Evolutionary conservation across 2,329 filamentous ascomycete genomes (phyloP).

Genomic region (Cytospora piceae): DNA sequence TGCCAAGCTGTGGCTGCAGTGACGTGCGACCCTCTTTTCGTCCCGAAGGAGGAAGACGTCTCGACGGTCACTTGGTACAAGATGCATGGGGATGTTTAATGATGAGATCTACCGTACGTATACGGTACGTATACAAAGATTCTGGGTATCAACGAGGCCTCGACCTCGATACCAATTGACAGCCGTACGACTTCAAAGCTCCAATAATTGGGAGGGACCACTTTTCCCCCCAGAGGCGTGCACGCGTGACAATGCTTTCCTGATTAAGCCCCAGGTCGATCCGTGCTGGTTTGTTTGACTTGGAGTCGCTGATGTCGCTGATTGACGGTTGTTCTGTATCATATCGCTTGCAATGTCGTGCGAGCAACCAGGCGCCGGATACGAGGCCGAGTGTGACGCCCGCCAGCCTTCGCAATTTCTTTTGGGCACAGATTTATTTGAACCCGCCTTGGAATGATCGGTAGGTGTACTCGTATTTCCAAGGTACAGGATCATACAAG

Average conservation of each 20-base stretch:
- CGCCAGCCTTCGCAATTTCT: neutral
- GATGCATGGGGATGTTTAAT: neutral
- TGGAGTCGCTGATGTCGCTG: neutral
- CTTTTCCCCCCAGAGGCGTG: slow-evolving; percentile 3
- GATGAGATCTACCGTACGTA: neutral
- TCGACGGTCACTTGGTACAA: slow-evolving; percentile 7
- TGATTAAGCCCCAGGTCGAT: neutral
- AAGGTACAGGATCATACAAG: slow-evolving; percentile 6
- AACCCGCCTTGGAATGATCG: slow-evolving; percentile 12
- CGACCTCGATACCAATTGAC: slow-evolving; percentile 3
- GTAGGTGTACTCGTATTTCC: neutral
- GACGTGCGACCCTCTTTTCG: slow-evolving; percentile 18
- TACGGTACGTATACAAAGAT: neutral
- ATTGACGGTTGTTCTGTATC: neutral
- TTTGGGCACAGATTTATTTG: neutral
- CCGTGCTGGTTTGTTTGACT: neutral
- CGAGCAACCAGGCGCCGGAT: neutral
- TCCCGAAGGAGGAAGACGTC: slow-evolving; percentile 4
- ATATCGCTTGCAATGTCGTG: neutral
- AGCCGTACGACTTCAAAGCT: neutral
- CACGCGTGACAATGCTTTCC: neutral
- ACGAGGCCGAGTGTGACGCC: neutral
- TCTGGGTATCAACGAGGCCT: slow-evolving; percentile 9
- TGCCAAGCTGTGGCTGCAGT: slow-evolving; percentile 28
- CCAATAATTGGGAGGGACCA: slow-evolving; percentile 11